Base-by-base conservation (phyloP, 1,284 basidiomycete species). In the Sporisorium reilianum region DNA sequence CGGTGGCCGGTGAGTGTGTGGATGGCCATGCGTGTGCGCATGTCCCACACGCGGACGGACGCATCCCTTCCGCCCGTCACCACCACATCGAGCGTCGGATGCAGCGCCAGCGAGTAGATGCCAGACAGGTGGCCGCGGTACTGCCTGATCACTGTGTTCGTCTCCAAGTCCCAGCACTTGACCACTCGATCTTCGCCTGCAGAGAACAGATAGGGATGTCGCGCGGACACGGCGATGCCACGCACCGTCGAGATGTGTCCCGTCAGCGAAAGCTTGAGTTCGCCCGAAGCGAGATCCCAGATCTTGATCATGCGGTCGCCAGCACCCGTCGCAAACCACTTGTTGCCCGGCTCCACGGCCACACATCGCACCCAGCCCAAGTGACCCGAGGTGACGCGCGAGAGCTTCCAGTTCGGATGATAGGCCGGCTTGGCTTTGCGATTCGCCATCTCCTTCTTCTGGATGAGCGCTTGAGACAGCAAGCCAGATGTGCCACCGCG, bases 171-270 rank as follows among this genome's bases (percentile, higher is more conserved):
- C 97, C 97, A 99, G 82, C 97, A 99, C 87, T 98, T 99, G 48
- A 99, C 95, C 93, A 97, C 92, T 89, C 98, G 98, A 86, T 99
- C 96, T 86, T 99, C 96, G 56, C 93, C 95, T 67, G 93, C 95
- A 8, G 94, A 97, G 85, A 99, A 99, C 26, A 99, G 87, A 85
- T 99, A 99, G 2, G 96, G 97, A 86, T 98, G 96, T 62, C 96
- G 87, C 9, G 91, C 87, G 1, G 93, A 95, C 22, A 99, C 93
- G 5, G 94, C 96, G 49, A 99, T 86, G 0, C 96, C 96, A 44
- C 97, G 89, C 23, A 99, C 95, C 1, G 96, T 97, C 30, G 93
- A 95, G 59, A 99, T 99, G 85, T 99, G 96, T 9, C 97, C 96
- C 4, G 97, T 99, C 77, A 99, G 87, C 45, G 93, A 95, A 41